Conservation (phyloP, 257 asterid species). For the Ajuga chamaepitys region DNA sequence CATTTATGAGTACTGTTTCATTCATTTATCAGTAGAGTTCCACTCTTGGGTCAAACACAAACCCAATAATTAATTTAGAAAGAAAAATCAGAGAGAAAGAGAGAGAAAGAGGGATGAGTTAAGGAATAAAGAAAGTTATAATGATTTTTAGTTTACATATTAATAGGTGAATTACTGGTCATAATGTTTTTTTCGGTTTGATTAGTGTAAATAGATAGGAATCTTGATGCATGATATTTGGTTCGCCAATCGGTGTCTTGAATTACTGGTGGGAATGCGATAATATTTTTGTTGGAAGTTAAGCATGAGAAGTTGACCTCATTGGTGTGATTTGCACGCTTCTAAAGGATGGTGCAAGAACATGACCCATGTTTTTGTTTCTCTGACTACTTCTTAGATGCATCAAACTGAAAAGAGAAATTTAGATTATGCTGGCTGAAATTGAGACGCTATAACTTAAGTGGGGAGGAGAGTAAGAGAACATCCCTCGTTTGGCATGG, state of each 20-base stretch:
- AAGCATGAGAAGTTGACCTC: slow-evolving; percentile 12
- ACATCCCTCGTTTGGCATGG: not conserved
- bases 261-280: not conserved
- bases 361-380: slow-evolving; percentile 39
- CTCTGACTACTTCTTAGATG: slow-evolving; percentile 35
- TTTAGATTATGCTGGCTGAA: not conserved
- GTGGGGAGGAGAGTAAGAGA: not conserved
- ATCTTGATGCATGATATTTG: not conserved
- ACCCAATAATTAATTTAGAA: not conserved
- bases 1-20: too few relatives aligned
- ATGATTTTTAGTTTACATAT: too few relatives aligned
- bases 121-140: not conserved
- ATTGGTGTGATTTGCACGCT: slow-evolving; percentile 1
- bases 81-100: not conserved
- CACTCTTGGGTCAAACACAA: not conserved
- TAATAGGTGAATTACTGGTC: too few relatives aligned
- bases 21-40: too few relatives aligned
- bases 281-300: not conserved
- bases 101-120: too few relatives aligned
- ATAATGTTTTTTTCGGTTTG: not conserved
- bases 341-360: slow-evolving; percentile 42
- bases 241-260: slow-evolving; percentile 4
- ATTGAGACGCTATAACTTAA: not conserved
- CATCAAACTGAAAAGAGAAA: not conserved
- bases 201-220: not conserved